Evolutionary conservation across 2,329 filamentous ascomycete species (phyloP), one percentile per base, ranked within the genome.

Genomic region (Neodidymelliopsis sp.): DNA sequence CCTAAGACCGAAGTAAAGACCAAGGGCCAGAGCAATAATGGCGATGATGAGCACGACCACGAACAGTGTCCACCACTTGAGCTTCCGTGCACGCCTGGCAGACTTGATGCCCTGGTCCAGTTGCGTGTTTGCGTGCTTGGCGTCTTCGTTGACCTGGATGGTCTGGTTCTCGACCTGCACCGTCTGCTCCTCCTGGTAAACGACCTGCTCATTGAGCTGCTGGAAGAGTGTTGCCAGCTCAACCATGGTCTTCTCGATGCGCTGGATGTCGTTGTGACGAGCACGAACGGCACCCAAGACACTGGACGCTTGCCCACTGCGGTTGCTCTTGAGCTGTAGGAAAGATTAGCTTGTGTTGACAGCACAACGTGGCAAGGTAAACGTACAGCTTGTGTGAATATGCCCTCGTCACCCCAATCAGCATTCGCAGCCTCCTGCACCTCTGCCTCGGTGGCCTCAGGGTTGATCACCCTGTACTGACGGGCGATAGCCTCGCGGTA

Each of bases 391-490:
- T 85, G 87, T 74, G 91, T 87, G 77, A 93, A 94, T 45, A 94
- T 86, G 64, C 88, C 87, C 75, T 92, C 87, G 50, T 89, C 83
- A 43, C 86, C 84, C 86, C 88, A 89, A 69, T 91, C 86, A 43
- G 84, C 79, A 60, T 89, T 80, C 18, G 84, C 78, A 3, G 88
- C 88, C 69, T 89, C 78, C 37, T 81, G 77, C 2, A 92, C 85
- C 73, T 93, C 87, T 1, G 81, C 77, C 51, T 91, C 88, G 37
- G 82, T 82, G n/a, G 89, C 90, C 33, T 91, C 86, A 40, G 89
- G 89, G 70, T 91, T 90, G 59, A 91, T 88, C 67, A 93, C 91
- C 47, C 84, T 81, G 74, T 90, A 92, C 74, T 94, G 90, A 64
- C 90, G 82, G 49, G 84, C 84, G 67, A 93, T 90, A 72, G 91